phyloP scores from a whole-genome alignment of 306 rosid genomes.

The Bauhinia variegata region DNA sequence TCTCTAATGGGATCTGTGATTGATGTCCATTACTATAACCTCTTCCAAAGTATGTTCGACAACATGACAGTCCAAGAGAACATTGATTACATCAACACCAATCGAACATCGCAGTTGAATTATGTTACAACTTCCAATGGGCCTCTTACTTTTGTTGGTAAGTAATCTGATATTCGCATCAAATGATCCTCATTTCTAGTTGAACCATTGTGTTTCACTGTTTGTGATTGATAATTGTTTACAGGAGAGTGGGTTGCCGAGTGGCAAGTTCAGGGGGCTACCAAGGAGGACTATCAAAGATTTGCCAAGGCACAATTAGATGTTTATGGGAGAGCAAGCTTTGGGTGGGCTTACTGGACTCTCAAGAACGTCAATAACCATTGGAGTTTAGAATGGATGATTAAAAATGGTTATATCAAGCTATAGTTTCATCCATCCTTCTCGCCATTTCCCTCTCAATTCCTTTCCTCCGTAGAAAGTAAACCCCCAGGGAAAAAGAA shows the following conservation, averaged over 20 bases:
- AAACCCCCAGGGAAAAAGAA: too few species aligned
- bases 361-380: conserved; percentile 61
- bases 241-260: conserved; percentile 84
- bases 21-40: conserved; percentile 75
- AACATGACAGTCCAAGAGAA: conserved; percentile 57
- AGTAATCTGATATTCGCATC: conserved; percentile 14
- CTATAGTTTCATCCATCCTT: conserved; percentile 30
- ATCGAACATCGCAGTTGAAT: conserved; percentile 50
- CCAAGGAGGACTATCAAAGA: conserved; percentile 61
- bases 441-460: neutral
- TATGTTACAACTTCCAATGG: conserved; percentile 67
- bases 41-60: conserved; percentile 43
- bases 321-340: conserved; percentile 65
- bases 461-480: too few species aligned
- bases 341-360: conserved; percentile 90
- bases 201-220: neutral
- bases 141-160: conserved; percentile 77
- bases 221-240: neutral
- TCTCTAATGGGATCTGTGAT: conserved; percentile 52
- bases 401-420: conserved; percentile 64
- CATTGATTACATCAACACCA: conserved; percentile 57
- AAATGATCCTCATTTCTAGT: neutral
- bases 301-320: conserved; percentile 63
- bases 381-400: conserved; percentile 86
- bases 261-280: conserved; percentile 57